These are phyloP conservation scores for Pythium aphanidermatum DNA, from an alignment of 352 stramenopile species.

Conservation along the genomic window DNA sequence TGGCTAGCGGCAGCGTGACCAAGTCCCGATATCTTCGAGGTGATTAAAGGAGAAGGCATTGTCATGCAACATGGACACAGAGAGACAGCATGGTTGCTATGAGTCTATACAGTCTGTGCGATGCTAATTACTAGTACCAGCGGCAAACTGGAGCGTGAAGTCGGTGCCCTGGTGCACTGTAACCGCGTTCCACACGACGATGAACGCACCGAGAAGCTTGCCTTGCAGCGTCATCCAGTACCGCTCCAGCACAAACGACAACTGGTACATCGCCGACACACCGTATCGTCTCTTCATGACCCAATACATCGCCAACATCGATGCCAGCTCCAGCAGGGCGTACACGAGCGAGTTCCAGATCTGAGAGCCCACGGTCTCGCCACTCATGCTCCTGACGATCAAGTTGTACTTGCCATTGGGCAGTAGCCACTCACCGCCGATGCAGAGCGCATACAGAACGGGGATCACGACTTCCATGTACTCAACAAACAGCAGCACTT, in stretches of 20 bases:
- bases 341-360: constrained; percentile 20
- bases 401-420: no score
- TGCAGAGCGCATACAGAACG: no score
- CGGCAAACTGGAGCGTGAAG: background rate
- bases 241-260: constrained; percentile 27
- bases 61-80: no score
- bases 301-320: constrained; percentile 22
- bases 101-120: no score
- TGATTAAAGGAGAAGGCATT: no score
- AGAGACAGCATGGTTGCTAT: background rate
- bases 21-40: no score
- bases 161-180: constrained; percentile 9
- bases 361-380: background rate
- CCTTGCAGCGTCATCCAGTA: constrained; percentile 30
- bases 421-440: no score
- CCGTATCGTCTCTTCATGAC: constrained; percentile 22
- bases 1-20: no score
- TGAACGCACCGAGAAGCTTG: constrained; percentile 25
- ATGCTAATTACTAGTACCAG: no score
- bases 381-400: constrained; percentile 4
- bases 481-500: no score
- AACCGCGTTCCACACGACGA: constrained; percentile 4
- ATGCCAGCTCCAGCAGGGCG: constrained; percentile 24
- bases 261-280: constrained; percentile 21
- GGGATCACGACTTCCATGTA: no score